Evolutionary conservation across 1,139 yeast species (phyloP).

Genomic region (Candida gigantensis): DNA sequence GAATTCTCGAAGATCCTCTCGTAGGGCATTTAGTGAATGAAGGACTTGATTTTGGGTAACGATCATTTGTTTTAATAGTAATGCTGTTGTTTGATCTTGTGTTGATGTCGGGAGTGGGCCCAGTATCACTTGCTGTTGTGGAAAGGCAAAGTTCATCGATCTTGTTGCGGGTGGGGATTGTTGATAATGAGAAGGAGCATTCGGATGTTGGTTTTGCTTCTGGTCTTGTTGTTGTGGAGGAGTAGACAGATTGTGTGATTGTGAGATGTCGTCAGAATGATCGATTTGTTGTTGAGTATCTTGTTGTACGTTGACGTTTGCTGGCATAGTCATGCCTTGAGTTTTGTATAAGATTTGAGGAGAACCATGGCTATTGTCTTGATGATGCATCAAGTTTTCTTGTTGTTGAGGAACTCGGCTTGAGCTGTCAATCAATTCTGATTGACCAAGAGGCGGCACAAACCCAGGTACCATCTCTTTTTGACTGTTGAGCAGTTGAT

Average conservation of each 20-base stretch:
- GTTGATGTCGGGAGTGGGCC: no score
- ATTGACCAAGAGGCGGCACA: conserved; percentile 2
- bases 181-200: neutral
- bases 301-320: neutral
- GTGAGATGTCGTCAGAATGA: neutral
- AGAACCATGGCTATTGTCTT: neutral
- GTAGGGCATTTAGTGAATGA: conserved; percentile 17
- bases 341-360: conserved; percentile 3
- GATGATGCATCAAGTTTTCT: neutral
- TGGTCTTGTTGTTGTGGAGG: conserved; percentile 1
- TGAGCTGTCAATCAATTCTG: conserved; percentile 4
- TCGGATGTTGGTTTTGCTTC: neutral
- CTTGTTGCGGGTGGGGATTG: neutral
- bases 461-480: conserved; percentile 2
- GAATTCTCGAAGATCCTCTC: conserved; percentile 18
- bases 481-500: neutral
- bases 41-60: conserved; percentile 13
- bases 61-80: conserved; percentile 7
- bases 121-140: neutral
- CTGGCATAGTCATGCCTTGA: conserved; percentile 1
- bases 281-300: conserved; percentile 1
- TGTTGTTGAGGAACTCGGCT: neutral
- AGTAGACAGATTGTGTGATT: neutral
- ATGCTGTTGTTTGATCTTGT: conserved; percentile 1
- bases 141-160: neutral